A percentile compares a stretch with the other conserved stretches of the same genome.
These are phyloP conservation scores for Aspergillus clavatus DNA, from an alignment of 2,329 filamentous ascomycete genomes.

Conservation along the genomic window DNA sequence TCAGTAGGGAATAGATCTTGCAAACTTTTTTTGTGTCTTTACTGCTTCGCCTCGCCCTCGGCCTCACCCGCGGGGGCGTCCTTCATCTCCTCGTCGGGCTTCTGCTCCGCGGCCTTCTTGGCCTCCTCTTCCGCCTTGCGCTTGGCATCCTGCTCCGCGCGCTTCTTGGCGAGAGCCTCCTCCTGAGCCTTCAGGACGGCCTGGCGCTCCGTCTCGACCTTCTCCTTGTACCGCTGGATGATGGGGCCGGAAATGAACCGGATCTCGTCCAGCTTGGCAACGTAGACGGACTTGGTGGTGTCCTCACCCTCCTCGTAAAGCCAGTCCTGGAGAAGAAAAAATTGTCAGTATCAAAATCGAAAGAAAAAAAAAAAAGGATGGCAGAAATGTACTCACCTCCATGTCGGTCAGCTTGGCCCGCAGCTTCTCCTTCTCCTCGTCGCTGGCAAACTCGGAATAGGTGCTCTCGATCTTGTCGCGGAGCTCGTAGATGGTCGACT, in stretches of 20 bases:
- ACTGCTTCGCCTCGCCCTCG: slow-evolving; percentile 38
- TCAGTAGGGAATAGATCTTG: background rate
- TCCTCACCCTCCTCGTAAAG: slow-evolving; percentile 97
- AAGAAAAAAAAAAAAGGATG: background rate
- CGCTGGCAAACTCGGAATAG: slow-evolving; percentile 81
- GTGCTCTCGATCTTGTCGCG: slow-evolving; percentile 91
- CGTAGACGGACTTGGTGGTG: slow-evolving; percentile 85
- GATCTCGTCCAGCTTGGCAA: slow-evolving; percentile 94
- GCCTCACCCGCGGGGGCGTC: slow-evolving; percentile 56
- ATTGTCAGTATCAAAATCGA: slow-evolving; percentile 17
- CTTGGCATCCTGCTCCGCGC: slow-evolving; percentile 66
- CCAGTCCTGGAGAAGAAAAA: slow-evolving; percentile 68
- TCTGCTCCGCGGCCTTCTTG: slow-evolving; percentile 48
- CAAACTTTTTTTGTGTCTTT: slow-evolving; percentile 21
- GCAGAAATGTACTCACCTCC: slow-evolving; percentile 66
- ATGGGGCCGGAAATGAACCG: slow-evolving; percentile 85
- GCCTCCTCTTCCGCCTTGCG: slow-evolving; percentile 68
- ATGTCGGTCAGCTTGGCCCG: slow-evolving; percentile 74
- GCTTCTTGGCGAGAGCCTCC: slow-evolving; percentile 57
- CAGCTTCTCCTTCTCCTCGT: slow-evolving; percentile 87
- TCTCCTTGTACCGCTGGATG: slow-evolving; percentile 91
- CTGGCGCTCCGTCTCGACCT: slow-evolving; percentile 80
- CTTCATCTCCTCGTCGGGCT: slow-evolving; percentile 53
- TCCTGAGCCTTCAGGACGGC: slow-evolving; percentile 64
- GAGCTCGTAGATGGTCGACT: slow-evolving; percentile 95